A percentile compares a stretch with the other conserved stretches of the same genome.
Conservation (phyloP, 75 land plant species). For the Sequoiadendron giganteum region DNA sequence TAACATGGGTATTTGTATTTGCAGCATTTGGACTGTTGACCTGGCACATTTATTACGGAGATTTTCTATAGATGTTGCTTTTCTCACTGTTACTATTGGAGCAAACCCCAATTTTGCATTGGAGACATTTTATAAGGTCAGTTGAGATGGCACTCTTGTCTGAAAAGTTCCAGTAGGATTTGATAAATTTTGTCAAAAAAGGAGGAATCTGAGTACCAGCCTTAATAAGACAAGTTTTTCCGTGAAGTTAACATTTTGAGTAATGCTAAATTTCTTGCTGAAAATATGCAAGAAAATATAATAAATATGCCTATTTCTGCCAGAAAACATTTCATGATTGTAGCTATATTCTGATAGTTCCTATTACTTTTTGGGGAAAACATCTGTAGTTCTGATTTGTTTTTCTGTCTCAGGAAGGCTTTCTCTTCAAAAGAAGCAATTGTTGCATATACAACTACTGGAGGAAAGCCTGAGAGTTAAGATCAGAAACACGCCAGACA, state of each 20-base stretch:
- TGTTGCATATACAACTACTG: background rate
- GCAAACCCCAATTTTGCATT: constrained; percentile 80
- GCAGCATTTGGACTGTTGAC: constrained; percentile 99
- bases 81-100: constrained; percentile 87
- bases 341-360: background rate
- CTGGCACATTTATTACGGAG: constrained; percentile 89
- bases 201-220: background rate
- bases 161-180: background rate
- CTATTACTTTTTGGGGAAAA: background rate
- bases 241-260: background rate
- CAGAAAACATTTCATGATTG: background rate
- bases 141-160: constrained; percentile 2
- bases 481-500: background rate
- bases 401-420: background rate
- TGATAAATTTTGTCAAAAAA: background rate
- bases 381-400: background rate
- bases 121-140: constrained; percentile 90
- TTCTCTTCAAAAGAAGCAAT: background rate
- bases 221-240: background rate
- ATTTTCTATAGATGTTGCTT: constrained; percentile 75
- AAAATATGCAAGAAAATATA: too few species aligned
- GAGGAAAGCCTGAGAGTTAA: background rate
- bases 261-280: background rate
- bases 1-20: constrained; percentile 11
- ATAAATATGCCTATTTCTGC: background rate